Base-by-base conservation (phyloP, 768 basidiomycete species). In the Mycena vitilis region DNA sequence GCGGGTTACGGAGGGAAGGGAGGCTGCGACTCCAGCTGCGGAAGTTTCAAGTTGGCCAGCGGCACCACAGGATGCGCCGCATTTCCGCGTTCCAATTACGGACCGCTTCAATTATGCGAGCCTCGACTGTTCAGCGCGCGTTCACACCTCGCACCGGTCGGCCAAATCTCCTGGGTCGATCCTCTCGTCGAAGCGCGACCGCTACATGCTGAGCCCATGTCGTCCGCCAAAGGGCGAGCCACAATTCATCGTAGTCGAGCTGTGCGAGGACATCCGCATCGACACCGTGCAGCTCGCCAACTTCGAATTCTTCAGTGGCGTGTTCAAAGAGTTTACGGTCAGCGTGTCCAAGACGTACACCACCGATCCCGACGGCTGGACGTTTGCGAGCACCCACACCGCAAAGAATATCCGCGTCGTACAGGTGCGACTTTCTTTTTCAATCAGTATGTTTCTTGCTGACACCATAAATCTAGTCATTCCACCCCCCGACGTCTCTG, bases 171-270 rank as follows among this genome's bases (percentile, higher is more conserved):
- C 94, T 0, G 88, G 91, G 0, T 87, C 93, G 1, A 93, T 99
- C 62, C 86, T 99, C 11, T 92, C 93, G 36, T 91, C 89, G 38
- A 96, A 95, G 80, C 92, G 91, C 76, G 97, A 99, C 79, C 83
- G 90, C 71, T 99, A 99, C 84, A 97, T 99, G 98, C 91, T 98
- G 73, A 95, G 92, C 62, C 97, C 96, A 0, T 99, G 98, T 75
- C 82, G 85, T 37, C 79, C 83, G 5, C 79, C 83, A 18, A 88
- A 87, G 38, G 79, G 89, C 69, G 84, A 83, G 68, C 77, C 81
- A 7, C 90, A 93, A 72, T 98, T 91, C 79, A 92, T 99, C 40
- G 90, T 98, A 40, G 91, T 99, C 52, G 98, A 99, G 79, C 88
- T 99, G 18, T 99, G 98, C 81, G 97, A 99, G 71, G 98, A 99